Evolutionary conservation across 2,329 filamentous ascomycete genomes (phyloP).

Genomic region (Neonectria magnoliae): DNA sequence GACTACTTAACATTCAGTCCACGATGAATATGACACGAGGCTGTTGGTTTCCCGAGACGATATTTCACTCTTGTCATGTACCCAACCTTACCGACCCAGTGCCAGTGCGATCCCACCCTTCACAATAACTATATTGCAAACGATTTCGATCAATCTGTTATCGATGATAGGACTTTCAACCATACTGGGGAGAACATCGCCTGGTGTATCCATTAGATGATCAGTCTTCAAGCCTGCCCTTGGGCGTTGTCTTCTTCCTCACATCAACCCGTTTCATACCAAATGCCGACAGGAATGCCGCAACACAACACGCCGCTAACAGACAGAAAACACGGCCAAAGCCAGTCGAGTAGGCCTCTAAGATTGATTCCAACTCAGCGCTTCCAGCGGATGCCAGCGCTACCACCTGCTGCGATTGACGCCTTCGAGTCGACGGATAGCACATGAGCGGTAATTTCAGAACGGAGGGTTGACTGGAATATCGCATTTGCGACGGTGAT

Average conservation of each 20-base stretch:
- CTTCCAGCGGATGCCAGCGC: conserved; percentile 23
- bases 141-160: too few species aligned
- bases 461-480: conserved; percentile 10
- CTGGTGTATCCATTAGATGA: too few species aligned
- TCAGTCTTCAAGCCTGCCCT: background rate
- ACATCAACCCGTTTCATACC: conserved; percentile 37
- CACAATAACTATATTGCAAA: too few species aligned
- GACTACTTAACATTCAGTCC: too few species aligned
- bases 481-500: conserved; percentile 10
- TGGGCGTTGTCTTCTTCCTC: conserved; percentile 15
- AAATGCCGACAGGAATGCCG: conserved; percentile 19
- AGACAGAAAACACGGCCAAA: conserved; percentile 29
- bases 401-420: conserved; percentile 32
- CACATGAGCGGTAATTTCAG: conserved; percentile 17
- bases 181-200: too few species aligned
- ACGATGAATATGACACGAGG: too few species aligned
- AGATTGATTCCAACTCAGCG: conserved; percentile 7
- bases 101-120: too few species aligned
- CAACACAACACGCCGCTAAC: conserved; percentile 12
- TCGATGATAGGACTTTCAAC: too few species aligned
- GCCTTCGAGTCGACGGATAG: conserved; percentile 15
- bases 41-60: too few species aligned
- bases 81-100: too few species aligned
- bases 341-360: conserved; percentile 21
- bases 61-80: too few species aligned